A percentile compares a stretch with the other conserved stretches of the same genome.
Conservation (phyloP, 305 asterid genomes). For the Andrographis paniculata region DNA sequence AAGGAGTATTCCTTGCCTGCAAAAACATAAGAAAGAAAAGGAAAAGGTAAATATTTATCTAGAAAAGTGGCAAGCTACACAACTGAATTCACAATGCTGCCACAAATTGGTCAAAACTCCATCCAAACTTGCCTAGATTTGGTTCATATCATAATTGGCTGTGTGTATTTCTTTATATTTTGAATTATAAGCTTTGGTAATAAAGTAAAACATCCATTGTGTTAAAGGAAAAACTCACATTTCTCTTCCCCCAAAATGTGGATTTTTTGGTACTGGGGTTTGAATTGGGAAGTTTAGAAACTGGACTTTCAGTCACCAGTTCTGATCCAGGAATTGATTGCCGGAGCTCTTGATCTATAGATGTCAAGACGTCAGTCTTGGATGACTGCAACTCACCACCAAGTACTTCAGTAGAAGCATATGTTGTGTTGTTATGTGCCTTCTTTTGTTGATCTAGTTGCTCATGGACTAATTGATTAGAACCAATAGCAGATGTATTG, state of each 20-base stretch:
- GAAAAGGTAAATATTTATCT: too few relatives aligned
- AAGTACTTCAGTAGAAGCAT: constrained; percentile 40
- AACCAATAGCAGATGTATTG: constrained; percentile 34
- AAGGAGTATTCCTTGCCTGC: constrained; percentile 76
- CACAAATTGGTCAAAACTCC: too few relatives aligned
- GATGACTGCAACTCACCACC: constrained; percentile 68
- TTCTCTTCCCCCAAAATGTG: constrained; percentile 81
- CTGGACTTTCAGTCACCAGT: constrained; percentile 40
- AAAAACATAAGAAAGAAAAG: constrained; percentile 16
- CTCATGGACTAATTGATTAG: constrained; percentile 42
- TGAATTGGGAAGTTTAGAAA: constrained; percentile 41
- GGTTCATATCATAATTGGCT: too few relatives aligned
- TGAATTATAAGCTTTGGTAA: too few relatives aligned
- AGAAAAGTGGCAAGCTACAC: too few relatives aligned
- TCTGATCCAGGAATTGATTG: constrained; percentile 57
- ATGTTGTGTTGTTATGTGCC: constrained; percentile 34
- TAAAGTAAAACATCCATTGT: background rate
- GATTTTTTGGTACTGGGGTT: constrained; percentile 61
- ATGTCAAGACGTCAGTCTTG: constrained; percentile 68
- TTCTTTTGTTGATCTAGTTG: constrained; percentile 41
- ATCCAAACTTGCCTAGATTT: too few relatives aligned
- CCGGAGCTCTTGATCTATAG: constrained; percentile 64
- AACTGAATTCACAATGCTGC: too few relatives aligned
- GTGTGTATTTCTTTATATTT: too few relatives aligned
- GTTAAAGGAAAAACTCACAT: constrained; percentile 41